Percentiles rank a stretch among this genome's conserved stretches.
These are phyloP conservation scores for Daldinia sp. DNA, from an alignment of 2,329 filamentous ascomycete species.

Conservation along the genomic window DNA sequence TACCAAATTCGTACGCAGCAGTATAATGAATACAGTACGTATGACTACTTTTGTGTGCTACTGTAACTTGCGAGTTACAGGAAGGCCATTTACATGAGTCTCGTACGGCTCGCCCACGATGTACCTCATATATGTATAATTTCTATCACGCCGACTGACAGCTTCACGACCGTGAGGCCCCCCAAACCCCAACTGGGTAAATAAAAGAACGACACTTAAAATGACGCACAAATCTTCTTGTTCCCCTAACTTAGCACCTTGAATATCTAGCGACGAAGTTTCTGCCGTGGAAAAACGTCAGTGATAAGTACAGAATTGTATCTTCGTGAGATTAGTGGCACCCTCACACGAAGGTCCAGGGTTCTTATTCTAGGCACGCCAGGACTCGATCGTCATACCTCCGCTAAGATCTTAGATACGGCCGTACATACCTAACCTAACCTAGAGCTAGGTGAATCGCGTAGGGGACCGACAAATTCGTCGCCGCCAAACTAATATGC, in stretches of 20 bases:
- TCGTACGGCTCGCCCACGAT: slow-evolving; percentile 11
- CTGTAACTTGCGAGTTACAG: slow-evolving; percentile 25
- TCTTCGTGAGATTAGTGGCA: slow-evolving; percentile 25
- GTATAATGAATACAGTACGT: slow-evolving; percentile 20
- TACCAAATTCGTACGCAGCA: slow-evolving; percentile 12
- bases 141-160: slow-evolving; percentile 13
- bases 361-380: slow-evolving; percentile 36
- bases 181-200: neutral
- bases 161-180: slow-evolving; percentile 9
- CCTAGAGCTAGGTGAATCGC: neutral
- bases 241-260: neutral
- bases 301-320: neutral
- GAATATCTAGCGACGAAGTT: neutral
- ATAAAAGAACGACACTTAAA: neutral
- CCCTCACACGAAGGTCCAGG: slow-evolving; percentile 35
- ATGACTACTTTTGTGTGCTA: slow-evolving; percentile 24
- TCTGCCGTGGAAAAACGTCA: neutral
- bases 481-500: slow-evolving; percentile 22
- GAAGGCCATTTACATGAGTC: slow-evolving; percentile 18
- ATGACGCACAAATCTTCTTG: neutral
- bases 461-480: slow-evolving; percentile 19
- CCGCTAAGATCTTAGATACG: slow-evolving; percentile 35
- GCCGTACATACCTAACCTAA: slow-evolving; percentile 33
- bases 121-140: neutral
- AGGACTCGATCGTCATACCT: slow-evolving; percentile 40